phyloP scores from a whole-genome alignment of 768 basidiomycete genomes.

The Trametes maxima region DNA sequence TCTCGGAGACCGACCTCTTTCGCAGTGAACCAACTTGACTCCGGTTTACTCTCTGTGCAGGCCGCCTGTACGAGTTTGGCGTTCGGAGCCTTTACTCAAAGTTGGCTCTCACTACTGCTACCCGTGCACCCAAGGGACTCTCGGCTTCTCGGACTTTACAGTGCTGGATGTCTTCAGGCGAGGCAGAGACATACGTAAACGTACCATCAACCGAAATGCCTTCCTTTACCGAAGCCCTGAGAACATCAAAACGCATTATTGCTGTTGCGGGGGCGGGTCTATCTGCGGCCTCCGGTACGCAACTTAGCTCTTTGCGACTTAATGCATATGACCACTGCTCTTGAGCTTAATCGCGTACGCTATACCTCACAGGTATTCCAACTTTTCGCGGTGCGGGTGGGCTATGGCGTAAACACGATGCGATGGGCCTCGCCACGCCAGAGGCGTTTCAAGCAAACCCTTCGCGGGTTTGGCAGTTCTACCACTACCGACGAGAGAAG shows the following conservation, averaged over 20 bases:
- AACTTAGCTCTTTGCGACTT: background rate
- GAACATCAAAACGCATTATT: conserved; percentile 39
- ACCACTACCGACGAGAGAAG: conserved; percentile 61
- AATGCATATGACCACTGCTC: background rate
- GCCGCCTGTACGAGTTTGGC: too few species aligned
- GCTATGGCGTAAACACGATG: conserved; percentile 53
- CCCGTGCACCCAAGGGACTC: too few species aligned
- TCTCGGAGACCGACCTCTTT: background rate
- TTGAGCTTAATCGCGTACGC: conserved; percentile 1
- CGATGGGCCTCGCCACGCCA: conserved; percentile 54
- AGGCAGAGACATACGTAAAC: background rate
- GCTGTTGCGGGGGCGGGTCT: conserved; percentile 59
- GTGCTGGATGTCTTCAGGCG: background rate
- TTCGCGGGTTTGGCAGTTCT: conserved; percentile 63
- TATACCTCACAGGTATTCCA: conserved; percentile 35
- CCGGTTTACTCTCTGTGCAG: background rate
- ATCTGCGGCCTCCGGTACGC: conserved; percentile 62
- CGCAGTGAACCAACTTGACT: background rate
- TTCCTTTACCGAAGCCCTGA: conserved; percentile 28
- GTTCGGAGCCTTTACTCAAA: too few species aligned
- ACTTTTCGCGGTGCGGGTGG: conserved; percentile 57
- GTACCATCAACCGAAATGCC: conserved; percentile 20
- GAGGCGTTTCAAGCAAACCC: conserved; percentile 52
- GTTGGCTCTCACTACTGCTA: too few species aligned
- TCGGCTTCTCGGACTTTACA: background rate